These are phyloP conservation scores for Alternaria angustiovoidea DNA, from an alignment of 2,329 filamentous ascomycete species.

Conservation along the genomic window DNA sequence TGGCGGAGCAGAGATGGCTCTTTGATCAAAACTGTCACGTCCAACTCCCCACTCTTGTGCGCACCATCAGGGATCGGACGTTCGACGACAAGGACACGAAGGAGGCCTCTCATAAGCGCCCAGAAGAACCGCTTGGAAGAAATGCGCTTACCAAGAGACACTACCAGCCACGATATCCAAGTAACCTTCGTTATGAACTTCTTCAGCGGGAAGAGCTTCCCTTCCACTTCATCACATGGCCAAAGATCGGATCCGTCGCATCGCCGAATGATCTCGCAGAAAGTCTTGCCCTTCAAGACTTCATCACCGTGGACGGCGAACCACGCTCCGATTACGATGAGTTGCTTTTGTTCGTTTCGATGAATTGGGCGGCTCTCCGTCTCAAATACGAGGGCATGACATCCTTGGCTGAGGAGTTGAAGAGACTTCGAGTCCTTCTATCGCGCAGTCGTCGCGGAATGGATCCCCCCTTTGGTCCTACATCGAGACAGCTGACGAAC, in stretches of 20 bases:
- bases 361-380: background rate
- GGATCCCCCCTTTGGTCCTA: background rate
- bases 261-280: background rate
- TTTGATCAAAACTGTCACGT: background rate
- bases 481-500: background rate
- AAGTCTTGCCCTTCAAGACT: background rate
- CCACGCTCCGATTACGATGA: background rate
- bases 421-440: background rate
- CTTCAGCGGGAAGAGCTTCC: background rate
- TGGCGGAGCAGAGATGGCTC: background rate
- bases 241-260: background rate
- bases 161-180: background rate
- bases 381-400: background rate
- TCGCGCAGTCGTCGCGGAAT: background rate
- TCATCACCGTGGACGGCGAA: slow-evolving; percentile 1
- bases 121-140: background rate
- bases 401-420: background rate
- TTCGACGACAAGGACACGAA: background rate
- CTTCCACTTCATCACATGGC: slow-evolving; percentile 1
- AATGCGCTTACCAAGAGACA: background rate
- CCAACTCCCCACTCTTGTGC: background rate
- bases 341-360: background rate
- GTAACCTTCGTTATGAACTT: background rate
- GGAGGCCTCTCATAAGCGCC: background rate
- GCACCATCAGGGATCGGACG: background rate